Evolutionary conservation across 106 monocot species (phyloP).

Genomic region (Dendrobium catenatum): DNA sequence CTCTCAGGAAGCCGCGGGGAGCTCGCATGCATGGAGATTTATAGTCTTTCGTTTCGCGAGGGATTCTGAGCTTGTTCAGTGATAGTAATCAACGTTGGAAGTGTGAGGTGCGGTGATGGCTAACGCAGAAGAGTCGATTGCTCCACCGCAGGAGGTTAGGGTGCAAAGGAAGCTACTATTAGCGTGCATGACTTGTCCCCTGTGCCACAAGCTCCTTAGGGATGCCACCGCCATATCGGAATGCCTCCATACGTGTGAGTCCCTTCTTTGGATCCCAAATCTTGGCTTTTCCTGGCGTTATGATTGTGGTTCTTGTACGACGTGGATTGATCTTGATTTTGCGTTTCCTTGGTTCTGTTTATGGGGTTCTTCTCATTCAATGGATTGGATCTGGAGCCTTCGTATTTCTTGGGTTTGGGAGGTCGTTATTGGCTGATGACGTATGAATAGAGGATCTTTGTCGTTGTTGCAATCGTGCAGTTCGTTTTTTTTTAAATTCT

Average conservation of each 20-base stretch:
- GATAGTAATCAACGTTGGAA: too few species aligned
- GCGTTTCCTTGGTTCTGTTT: not conserved
- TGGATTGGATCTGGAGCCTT: not conserved
- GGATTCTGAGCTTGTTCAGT: too few species aligned
- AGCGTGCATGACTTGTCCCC: slow-evolving; percentile 67
- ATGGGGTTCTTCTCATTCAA: too few species aligned
- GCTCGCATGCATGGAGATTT: too few species aligned
- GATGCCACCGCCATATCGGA: slow-evolving; percentile 93
- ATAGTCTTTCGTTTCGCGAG: too few species aligned
- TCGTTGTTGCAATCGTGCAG: too few species aligned
- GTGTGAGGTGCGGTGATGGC: too few species aligned
- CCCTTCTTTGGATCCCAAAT: not conserved
- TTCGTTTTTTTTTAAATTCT: too few species aligned
- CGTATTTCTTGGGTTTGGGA: too few species aligned
- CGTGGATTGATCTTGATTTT: slow-evolving; percentile 1
- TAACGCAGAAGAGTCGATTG: not conserved
- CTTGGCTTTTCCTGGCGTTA: not conserved
- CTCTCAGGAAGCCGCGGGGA: too few species aligned
- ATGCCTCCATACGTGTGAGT: slow-evolving; percentile 91
- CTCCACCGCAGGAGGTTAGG: slow-evolving; percentile 28
- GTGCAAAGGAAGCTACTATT: slow-evolving; percentile 52
- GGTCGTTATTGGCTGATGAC: too few species aligned
- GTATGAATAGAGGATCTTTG: too few species aligned
- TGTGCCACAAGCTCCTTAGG: slow-evolving; percentile 64
- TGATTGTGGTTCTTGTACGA: not conserved